These are phyloP conservation scores for Calendula officinalis DNA, from an alignment of 129 eudicot species.

Conservation along the genomic window DNA sequence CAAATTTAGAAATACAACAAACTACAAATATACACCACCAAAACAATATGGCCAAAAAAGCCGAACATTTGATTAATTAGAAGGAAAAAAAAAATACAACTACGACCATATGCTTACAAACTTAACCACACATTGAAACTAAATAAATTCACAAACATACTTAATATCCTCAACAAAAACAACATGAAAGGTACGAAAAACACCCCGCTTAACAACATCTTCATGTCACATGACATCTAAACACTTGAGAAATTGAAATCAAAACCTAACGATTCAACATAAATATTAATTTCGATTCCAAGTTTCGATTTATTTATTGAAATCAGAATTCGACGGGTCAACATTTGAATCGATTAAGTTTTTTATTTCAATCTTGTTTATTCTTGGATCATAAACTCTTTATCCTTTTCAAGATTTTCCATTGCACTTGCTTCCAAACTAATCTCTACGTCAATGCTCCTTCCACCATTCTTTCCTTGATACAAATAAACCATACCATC, in stretches of 20 bases:
- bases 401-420: constrained; percentile 85
- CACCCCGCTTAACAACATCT: constrained; percentile 1
- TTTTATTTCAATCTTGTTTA: background rate
- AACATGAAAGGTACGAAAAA: background rate
- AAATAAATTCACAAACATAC: constrained; percentile 3
- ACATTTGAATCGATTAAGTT: background rate
- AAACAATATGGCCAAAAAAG: constrained; percentile 1
- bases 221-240: background rate
- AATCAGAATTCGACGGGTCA: background rate
- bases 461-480: constrained; percentile 77
- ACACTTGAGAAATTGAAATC: background rate
- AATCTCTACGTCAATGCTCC: constrained; percentile 88
- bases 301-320: constrained; percentile 6
- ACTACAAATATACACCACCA: background rate
- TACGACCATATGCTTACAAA: constrained; percentile 1
- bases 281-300: background rate
- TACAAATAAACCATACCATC: constrained; percentile 97
- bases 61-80: background rate
- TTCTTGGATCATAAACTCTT: constrained; percentile 55
- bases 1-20: no score
- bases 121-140: constrained; percentile 18
- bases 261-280: constrained; percentile 9
- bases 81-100: background rate
- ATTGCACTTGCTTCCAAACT: constrained; percentile 83
- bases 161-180: background rate